Evolutionary conservation across 2,329 filamentous ascomycete species (phyloP).

Genomic region (Pseudopithomyces maydicus): DNA sequence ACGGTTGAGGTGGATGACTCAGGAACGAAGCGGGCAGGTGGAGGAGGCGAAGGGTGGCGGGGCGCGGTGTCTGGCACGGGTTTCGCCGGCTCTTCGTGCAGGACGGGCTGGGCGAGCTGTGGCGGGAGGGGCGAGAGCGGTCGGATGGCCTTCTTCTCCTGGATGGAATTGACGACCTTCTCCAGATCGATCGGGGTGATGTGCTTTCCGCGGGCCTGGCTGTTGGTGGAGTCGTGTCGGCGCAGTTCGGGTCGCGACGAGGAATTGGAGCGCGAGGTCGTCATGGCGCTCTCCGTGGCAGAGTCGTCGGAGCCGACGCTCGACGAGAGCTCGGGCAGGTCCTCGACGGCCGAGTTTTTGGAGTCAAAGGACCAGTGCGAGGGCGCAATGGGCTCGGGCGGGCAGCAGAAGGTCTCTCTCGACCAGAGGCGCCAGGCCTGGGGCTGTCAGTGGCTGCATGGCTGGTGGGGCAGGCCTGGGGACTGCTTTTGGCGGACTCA

Average conservation of each 20-base stretch:
- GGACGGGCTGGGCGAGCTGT: slow-evolving; percentile 39
- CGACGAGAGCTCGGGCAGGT: slow-evolving; percentile 52
- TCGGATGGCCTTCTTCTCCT: slow-evolving; percentile 75
- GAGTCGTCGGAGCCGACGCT: slow-evolving; percentile 54
- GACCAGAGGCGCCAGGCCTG: slow-evolving; percentile 85
- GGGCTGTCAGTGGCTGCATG: background rate
- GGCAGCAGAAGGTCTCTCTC: slow-evolving; percentile 88
- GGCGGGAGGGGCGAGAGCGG: slow-evolving; percentile 57
- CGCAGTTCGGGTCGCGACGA: slow-evolving; percentile 69
- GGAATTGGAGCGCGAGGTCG: slow-evolving; percentile 53
- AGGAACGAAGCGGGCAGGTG: slow-evolving; percentile 54
- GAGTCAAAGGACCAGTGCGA: slow-evolving; percentile 41
- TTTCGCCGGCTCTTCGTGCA: slow-evolving; percentile 13
- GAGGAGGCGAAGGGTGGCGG: slow-evolving; percentile 49
- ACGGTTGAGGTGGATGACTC: slow-evolving; percentile 66
- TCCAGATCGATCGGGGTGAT: slow-evolving; percentile 92
- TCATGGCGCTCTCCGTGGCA: slow-evolving; percentile 42
- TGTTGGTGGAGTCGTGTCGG: slow-evolving; percentile 71
- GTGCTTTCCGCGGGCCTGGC: slow-evolving; percentile 77
- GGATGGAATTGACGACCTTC: slow-evolving; percentile 91
- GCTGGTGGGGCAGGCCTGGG: background rate
- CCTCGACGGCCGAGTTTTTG: slow-evolving; percentile 30
- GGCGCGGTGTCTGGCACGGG: slow-evolving; percentile 48
- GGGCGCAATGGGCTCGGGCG: slow-evolving; percentile 57
- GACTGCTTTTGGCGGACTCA: slow-evolving; percentile 34